Conservation (phyloP, 371 early-diverging fungal species). For the Vairimorpha ceranae region DNA sequence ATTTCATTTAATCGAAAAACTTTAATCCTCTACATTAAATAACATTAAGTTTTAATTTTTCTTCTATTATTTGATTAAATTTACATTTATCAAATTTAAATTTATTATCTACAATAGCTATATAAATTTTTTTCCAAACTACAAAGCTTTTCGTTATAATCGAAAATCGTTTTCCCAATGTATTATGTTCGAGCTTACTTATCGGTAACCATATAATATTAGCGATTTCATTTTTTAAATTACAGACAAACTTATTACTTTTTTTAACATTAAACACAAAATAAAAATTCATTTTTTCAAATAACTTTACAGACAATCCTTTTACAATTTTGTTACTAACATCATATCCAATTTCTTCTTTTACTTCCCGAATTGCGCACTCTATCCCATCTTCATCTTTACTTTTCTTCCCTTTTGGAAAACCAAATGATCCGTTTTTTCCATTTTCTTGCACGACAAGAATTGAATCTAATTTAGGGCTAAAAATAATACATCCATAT, state of each 20-base stretch:
- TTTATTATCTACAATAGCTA: not conserved
- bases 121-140: not conserved
- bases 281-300: constrained; percentile 76
- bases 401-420: constrained; percentile 97
- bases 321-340: constrained; percentile 66
- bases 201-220: constrained; percentile 54
- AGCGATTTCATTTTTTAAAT: constrained; percentile 85
- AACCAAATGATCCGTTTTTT: constrained; percentile 77
- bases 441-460: constrained; percentile 78
- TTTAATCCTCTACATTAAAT: too few relatives aligned
- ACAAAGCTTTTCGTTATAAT: constrained; percentile 1
- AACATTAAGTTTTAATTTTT: too few relatives aligned
- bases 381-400: constrained; percentile 77
- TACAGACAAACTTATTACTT: constrained; percentile 72
- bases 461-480: constrained; percentile 71
- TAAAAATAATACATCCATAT: constrained; percentile 92
- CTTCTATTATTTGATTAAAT: not conserved
- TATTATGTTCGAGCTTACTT: constrained; percentile 7
- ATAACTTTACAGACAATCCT: constrained; percentile 48
- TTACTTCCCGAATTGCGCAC: constrained; percentile 86
- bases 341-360: constrained; percentile 93
- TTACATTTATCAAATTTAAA: not conserved
- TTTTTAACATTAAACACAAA: constrained; percentile 79
- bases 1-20: too few relatives aligned
- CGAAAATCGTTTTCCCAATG: constrained; percentile 5